Evolutionary conservation across 441 rosid genomes (phyloP).

Genomic region (Erysimum pusillum): DNA sequence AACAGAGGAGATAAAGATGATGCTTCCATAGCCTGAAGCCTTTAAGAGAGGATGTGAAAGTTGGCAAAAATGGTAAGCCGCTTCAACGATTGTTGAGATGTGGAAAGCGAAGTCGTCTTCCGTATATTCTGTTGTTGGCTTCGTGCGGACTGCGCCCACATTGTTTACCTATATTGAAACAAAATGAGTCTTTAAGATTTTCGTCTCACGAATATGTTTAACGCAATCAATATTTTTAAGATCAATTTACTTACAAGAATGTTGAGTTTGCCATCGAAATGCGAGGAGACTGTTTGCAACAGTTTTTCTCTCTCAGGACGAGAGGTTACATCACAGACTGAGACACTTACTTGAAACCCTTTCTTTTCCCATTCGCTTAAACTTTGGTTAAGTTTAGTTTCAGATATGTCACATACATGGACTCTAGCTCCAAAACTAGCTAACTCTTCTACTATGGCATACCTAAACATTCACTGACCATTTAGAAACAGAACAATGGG

Average conservation of each 20-base stretch:
- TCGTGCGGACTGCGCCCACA: slow-evolving; percentile 36
- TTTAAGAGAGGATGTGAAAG: slow-evolving; percentile 57
- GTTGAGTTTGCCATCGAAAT: slow-evolving; percentile 54
- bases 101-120: slow-evolving; percentile 47
- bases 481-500: not conserved
- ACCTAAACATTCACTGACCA: not conserved
- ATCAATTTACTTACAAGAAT: slow-evolving; percentile 49
- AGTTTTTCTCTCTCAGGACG: slow-evolving; percentile 40
- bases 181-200: not conserved
- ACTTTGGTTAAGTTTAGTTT: slow-evolving; percentile 40
- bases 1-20: slow-evolving; percentile 52
- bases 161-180: slow-evolving; percentile 55
- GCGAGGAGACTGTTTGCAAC: slow-evolving; percentile 37
- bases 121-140: slow-evolving; percentile 45
- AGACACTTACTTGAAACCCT: slow-evolving; percentile 49
- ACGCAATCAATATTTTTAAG: too few relatives aligned
- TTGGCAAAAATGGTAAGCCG: slow-evolving; percentile 54
- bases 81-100: slow-evolving; percentile 51
- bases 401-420: slow-evolving; percentile 48
- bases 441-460: slow-evolving; percentile 54
- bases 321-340: slow-evolving; percentile 47
- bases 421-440: slow-evolving; percentile 41
- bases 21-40: slow-evolving; percentile 52
- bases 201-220: not conserved
- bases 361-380: slow-evolving; percentile 48